These are phyloP conservation scores for Linum trigynum DNA, from an alignment of 345 rosid genomes.

Conservation along the genomic window DNA sequence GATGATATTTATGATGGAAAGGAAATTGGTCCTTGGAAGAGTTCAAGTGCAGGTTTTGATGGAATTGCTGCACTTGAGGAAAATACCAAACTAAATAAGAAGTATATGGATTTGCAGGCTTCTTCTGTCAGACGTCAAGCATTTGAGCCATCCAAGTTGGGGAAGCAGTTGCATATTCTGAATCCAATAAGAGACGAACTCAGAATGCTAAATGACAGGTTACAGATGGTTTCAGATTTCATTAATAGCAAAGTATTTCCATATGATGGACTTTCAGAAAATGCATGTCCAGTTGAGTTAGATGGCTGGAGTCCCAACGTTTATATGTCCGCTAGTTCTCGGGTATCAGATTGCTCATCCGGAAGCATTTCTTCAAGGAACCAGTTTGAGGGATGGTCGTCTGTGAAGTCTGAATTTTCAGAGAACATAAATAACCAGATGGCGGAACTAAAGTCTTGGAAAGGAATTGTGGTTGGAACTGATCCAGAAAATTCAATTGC, in stretches of 20 bases:
- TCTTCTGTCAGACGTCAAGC: slow-evolving; percentile 8
- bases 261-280: slow-evolving; percentile 18
- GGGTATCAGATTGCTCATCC: slow-evolving; percentile 36
- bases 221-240: slow-evolving; percentile 26
- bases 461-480: slow-evolving; percentile 16
- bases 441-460: slow-evolving; percentile 17
- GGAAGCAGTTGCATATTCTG: slow-evolving; percentile 27
- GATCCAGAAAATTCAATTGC: slow-evolving; percentile 15
- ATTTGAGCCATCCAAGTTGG: slow-evolving; percentile 11
- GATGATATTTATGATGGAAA: slow-evolving; percentile 36
- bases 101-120: slow-evolving; percentile 7
- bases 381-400: slow-evolving; percentile 14
- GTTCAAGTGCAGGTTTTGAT: slow-evolving; percentile 7
- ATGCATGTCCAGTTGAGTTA: slow-evolving; percentile 32
- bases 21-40: slow-evolving; percentile 7
- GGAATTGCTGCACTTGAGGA: slow-evolving; percentile 12
- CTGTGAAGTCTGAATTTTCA: slow-evolving; percentile 8
- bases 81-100: slow-evolving; percentile 22
- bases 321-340: slow-evolving; percentile 31
- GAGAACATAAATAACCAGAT: slow-evolving; percentile 15
- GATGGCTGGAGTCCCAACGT: slow-evolving; percentile 40
- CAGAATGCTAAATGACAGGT: slow-evolving; percentile 27
- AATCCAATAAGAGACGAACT: slow-evolving; percentile 35
- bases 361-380: slow-evolving; percentile 24
- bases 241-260: slow-evolving; percentile 22